Conservation (phyloP, 192 early-diverging fungal genomes). For the Gonapodya sp. region DNA sequence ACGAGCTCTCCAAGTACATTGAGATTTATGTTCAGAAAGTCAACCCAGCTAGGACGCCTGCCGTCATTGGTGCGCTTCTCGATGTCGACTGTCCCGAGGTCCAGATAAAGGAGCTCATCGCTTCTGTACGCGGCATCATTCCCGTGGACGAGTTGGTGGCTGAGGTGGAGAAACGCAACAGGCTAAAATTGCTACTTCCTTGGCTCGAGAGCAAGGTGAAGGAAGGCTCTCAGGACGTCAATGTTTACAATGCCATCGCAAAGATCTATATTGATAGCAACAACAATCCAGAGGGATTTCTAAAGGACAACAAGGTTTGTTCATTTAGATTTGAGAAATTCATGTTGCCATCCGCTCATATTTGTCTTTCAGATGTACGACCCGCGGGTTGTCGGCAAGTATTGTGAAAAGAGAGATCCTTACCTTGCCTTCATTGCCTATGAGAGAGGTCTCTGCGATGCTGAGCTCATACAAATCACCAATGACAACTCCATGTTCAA, state of each 20-base stretch:
- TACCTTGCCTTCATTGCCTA: constrained; percentile 91
- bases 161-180: constrained; percentile 92
- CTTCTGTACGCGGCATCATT: constrained; percentile 68
- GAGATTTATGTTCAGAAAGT: constrained; percentile 99
- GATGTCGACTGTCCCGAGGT: constrained; percentile 97
- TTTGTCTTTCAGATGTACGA: constrained; percentile 61
- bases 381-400: constrained; percentile 85
- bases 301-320: constrained; percentile 66
- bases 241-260: constrained; percentile 94
- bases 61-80: constrained; percentile 90
- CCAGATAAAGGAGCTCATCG: constrained; percentile 80
- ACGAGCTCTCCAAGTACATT: constrained; percentile 88
- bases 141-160: constrained; percentile 78
- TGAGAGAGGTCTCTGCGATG: constrained; percentile 88
- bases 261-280: constrained; percentile 99
- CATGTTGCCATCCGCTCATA: constrained; percentile 14
- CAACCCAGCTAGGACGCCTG: constrained; percentile 85
- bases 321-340: neutral
- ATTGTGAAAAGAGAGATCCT: constrained; percentile 98
- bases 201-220: constrained; percentile 86
- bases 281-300: constrained; percentile 94
- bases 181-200: constrained; percentile 87
- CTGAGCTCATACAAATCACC: constrained; percentile 88
- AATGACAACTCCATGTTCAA: constrained; percentile 99
- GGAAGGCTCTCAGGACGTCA: constrained; percentile 78